Evolutionary conservation across 805 yeast genomes (phyloP).

Genomic region (Lipomyces spencermartinsiae): DNA sequence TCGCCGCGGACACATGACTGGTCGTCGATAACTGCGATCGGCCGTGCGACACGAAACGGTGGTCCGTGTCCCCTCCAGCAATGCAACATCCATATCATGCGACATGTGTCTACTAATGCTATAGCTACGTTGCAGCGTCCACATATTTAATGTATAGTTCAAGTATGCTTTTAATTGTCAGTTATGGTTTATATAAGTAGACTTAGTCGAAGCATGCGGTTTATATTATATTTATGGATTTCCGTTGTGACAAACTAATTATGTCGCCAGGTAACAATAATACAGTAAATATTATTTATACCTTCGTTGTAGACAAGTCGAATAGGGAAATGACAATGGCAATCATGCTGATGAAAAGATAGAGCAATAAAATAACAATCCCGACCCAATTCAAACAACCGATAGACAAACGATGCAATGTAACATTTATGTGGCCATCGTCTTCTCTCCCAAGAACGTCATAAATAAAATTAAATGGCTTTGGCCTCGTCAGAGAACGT

Average conservation of each 20-base stretch:
- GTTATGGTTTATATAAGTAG: too few relatives aligned
- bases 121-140: too few relatives aligned
- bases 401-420: neutral
- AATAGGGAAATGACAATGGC: neutral
- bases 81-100: neutral
- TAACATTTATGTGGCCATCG: neutral
- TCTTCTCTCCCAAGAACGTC: neutral
- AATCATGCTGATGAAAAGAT: neutral
- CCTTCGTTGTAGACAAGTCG: neutral
- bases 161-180: too few relatives aligned
- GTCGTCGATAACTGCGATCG: neutral
- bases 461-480: neutral
- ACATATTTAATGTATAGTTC: too few relatives aligned
- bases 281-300: neutral
- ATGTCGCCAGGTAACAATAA: neutral
- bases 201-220: too few relatives aligned
- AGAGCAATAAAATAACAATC: neutral
- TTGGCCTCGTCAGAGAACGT: neutral
- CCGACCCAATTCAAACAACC: slow-evolving; percentile 1
- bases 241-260: too few relatives aligned
- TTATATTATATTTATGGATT: too few relatives aligned
- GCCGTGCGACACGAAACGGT: too few relatives aligned
- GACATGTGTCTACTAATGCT: neutral
- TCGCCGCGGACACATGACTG: neutral
- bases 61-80: neutral